Conservation (phyloP, 805 yeast species). For the Zygosaccharomyces siamensis region DNA sequence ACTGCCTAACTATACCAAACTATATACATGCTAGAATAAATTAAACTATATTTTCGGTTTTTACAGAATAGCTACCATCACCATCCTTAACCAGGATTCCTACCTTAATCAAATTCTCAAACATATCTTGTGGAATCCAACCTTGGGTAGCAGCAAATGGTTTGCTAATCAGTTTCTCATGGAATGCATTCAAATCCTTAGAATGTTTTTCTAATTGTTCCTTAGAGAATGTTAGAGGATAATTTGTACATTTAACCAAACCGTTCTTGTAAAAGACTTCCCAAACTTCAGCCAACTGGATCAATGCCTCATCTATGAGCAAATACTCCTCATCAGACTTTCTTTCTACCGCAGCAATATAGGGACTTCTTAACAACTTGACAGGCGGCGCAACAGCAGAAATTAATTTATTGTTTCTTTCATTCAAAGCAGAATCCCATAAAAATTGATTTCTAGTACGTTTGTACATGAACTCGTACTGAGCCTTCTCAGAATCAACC, state of each 20-base stretch:
- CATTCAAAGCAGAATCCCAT: constrained; percentile 77
- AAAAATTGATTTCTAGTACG: constrained; percentile 87
- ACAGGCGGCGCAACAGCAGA: constrained; percentile 81
- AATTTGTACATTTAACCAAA: constrained; percentile 45
- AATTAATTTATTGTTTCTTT: constrained; percentile 58
- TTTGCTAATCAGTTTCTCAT: constrained; percentile 56
- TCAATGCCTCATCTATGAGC: constrained; percentile 59
- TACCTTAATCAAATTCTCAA: constrained; percentile 59
- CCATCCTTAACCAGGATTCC: constrained; percentile 62
- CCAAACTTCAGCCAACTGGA: constrained; percentile 68
- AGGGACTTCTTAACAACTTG: constrained; percentile 64
- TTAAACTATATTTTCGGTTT: constrained; percentile 37
- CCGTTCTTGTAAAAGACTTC: constrained; percentile 55
- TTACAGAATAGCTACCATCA: constrained; percentile 47
- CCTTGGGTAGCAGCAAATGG: constrained; percentile 92
- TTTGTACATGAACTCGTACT: constrained; percentile 79
- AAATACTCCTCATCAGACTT: constrained; percentile 55
- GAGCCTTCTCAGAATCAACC: constrained; percentile 68
- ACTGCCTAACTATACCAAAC: background rate
- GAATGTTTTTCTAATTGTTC: constrained; percentile 56
- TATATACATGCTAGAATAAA: background rate
- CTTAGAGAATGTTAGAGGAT: constrained; percentile 59
- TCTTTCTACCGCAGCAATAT: constrained; percentile 53
- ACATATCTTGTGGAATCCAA: constrained; percentile 95
- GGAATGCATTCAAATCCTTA: constrained; percentile 57